phyloP scores from a whole-genome alignment of 2,329 filamentous ascomycete genomes.

The Trichocomaceae sp. region DNA sequence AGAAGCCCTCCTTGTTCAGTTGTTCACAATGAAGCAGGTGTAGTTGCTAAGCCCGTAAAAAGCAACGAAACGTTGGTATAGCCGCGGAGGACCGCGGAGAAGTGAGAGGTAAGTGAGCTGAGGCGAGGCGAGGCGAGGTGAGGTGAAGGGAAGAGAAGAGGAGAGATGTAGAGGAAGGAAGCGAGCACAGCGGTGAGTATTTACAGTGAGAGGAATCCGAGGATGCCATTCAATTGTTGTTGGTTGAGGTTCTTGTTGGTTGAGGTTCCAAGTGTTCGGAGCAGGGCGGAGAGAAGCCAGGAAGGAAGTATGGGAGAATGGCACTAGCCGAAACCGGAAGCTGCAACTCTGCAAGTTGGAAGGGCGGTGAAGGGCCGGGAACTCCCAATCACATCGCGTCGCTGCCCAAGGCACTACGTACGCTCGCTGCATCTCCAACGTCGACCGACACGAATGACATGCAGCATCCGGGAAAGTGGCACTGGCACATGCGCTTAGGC shows the following conservation, averaged over 20 bases:
- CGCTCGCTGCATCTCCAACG: neutral
- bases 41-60: neutral
- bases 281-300: neutral
- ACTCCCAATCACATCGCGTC: slow-evolving; percentile 9
- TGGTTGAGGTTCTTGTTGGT: too few species aligned
- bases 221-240: too few species aligned
- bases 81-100: neutral
- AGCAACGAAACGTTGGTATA: neutral
- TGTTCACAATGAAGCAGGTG: neutral
- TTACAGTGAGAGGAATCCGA: neutral
- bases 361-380: slow-evolving; percentile 12
- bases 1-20: slow-evolving; percentile 7
- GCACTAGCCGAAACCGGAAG: neutral
- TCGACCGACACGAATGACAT: neutral
- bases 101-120: neutral
- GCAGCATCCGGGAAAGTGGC: neutral
- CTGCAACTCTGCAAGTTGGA: neutral
- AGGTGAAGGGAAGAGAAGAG: neutral
- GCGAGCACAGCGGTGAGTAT: neutral
- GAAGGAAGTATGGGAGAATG: neutral
- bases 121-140: neutral
- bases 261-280: neutral
- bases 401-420: neutral
- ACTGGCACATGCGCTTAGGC: slow-evolving; percentile 3
- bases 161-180: neutral